A percentile compares a stretch with the other conserved stretches of the same genome.
Evolutionary conservation across 441 rosid genomes (phyloP).

Genomic region (Populus tomentosa): DNA sequence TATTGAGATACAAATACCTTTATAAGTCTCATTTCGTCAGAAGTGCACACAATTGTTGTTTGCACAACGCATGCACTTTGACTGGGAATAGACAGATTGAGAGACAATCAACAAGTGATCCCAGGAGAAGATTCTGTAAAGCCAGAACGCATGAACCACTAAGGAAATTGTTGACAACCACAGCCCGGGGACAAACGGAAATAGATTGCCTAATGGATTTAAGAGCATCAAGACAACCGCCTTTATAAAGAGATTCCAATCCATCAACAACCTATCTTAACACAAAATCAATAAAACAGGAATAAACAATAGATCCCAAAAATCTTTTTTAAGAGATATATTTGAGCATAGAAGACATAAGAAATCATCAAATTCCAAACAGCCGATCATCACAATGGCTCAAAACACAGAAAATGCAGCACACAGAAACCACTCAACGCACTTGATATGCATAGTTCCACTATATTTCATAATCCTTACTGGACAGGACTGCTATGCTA

Average conservation of each 20-base stretch:
- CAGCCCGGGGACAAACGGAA: conserved; percentile 42
- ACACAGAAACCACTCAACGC: not conserved
- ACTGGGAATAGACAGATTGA: conserved; percentile 37
- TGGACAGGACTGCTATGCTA: too few species aligned
- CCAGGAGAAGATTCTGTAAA: conserved; percentile 37
- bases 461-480: too few species aligned
- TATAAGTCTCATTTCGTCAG: conserved; percentile 33
- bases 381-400: not conserved
- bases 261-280: conserved; percentile 68
- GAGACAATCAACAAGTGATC: conserved; percentile 42
- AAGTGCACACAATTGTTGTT: conserved; percentile 35
- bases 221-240: conserved; percentile 38
- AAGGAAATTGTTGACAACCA: conserved; percentile 46
- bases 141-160: conserved; percentile 24
- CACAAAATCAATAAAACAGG: conserved; percentile 10
- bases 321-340: not conserved
- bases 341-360: not conserved
- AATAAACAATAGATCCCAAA: not conserved
- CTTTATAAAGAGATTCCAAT: conserved; percentile 33
- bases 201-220: conserved; percentile 57
- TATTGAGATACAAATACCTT: conserved; percentile 36
- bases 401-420: not conserved
- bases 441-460: too few species aligned
- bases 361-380: not conserved
- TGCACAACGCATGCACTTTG: conserved; percentile 49